Evolutionary conservation across 768 basidiomycete species (phyloP).

Genomic region (Lentinula boryana): DNA sequence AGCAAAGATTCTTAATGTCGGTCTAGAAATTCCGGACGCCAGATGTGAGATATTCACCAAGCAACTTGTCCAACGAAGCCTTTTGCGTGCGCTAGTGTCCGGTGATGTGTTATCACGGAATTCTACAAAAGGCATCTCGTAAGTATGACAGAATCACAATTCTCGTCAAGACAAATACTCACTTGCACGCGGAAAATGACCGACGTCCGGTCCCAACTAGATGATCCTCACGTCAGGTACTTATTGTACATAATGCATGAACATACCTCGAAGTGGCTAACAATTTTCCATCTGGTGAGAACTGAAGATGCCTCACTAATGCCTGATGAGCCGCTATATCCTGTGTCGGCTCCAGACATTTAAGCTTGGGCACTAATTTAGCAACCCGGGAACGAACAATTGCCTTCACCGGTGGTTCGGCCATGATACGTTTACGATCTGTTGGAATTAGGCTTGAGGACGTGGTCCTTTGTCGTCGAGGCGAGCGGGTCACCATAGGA

Average conservation of each 20-base stretch:
- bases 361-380: constrained; percentile 49
- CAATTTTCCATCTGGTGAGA: constrained; percentile 70
- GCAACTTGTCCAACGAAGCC: constrained; percentile 77
- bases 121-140: constrained; percentile 30
- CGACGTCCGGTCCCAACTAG: constrained; percentile 68
- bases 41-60: constrained; percentile 35
- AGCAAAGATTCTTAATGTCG: background rate
- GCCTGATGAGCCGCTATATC: constrained; percentile 61
- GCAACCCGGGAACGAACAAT: constrained; percentile 49
- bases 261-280: constrained; percentile 65
- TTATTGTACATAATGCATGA: background rate
- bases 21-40: background rate
- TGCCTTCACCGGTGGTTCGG: constrained; percentile 28
- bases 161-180: constrained; percentile 13
- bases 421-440: constrained; percentile 19
- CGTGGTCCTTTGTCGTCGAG: constrained; percentile 29
- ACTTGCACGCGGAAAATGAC: constrained; percentile 63
- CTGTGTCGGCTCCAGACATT: constrained; percentile 47
- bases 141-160: background rate
- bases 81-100: constrained; percentile 58
- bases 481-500: constrained; percentile 14
- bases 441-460: constrained; percentile 21
- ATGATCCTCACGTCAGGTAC: background rate
- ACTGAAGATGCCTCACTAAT: constrained; percentile 67
- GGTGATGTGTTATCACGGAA: constrained; percentile 54